phyloP scores from a whole-genome alignment of 495 filamentous ascomycete genomes.

The Lophium mytilinum region DNA sequence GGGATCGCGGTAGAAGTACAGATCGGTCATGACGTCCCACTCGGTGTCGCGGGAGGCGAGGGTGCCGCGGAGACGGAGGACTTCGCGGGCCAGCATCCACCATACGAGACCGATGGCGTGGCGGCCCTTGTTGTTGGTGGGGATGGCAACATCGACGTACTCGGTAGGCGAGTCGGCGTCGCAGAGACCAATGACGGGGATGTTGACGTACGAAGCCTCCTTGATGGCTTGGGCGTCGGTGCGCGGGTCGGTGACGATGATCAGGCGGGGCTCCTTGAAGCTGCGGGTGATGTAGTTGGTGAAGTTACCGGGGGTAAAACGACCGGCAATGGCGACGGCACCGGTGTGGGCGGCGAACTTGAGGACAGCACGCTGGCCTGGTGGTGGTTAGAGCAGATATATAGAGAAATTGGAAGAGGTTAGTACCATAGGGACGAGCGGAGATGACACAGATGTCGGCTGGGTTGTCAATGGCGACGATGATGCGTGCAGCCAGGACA shows the following conservation, averaged over 20 bases:
- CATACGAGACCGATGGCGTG: conserved; percentile 96
- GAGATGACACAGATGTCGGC: conserved; percentile 98
- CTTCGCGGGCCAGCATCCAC: conserved; percentile 99
- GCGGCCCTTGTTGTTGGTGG: conserved; percentile 99
- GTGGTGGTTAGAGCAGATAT: too few species aligned
- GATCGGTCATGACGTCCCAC: conserved; percentile 98
- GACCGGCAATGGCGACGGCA: conserved; percentile 94
- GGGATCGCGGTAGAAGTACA: conserved; percentile 99
- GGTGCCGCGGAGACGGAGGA: conserved; percentile 94
- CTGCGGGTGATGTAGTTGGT: conserved; percentile 99
- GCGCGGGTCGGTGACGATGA: conserved; percentile 98
- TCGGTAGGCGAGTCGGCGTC: conserved; percentile 99
- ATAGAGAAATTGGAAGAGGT: too few species aligned
- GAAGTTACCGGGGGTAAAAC: conserved; percentile 99
- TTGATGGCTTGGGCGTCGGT: conserved; percentile 99
- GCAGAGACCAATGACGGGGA: conserved; percentile 97
- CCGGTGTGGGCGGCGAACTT: conserved; percentile 98
- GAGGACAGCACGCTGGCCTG: conserved; percentile 82
- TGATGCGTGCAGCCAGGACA: conserved; percentile 94
- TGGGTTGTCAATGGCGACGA: conserved; percentile 97
- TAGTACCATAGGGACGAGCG: conserved; percentile 83
- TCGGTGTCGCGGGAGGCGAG: conserved; percentile 87
- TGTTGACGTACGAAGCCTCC: conserved; percentile 99
- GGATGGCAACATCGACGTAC: conserved; percentile 98
- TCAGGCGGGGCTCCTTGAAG: conserved; percentile 99